Base-by-base conservation (phyloP, 1,284 basidiomycete species). In the Papiliotrema laurentii region DNA sequence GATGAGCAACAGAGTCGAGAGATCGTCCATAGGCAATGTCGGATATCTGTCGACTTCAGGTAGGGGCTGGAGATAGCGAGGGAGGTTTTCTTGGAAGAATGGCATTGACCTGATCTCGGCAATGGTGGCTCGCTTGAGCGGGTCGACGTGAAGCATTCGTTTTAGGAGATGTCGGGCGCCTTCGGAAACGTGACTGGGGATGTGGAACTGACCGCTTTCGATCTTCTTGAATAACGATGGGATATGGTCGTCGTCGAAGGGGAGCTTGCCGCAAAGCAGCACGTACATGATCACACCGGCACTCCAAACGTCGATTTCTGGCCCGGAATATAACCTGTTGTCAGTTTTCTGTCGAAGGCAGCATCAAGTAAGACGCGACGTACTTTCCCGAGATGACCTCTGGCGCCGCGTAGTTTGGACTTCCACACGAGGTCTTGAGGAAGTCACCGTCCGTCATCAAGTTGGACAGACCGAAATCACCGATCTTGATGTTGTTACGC, bases 301-400 rank as follows among this genome's bases (percentile, higher is more conserved):
- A 61, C 87, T 90, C 92, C 92, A 97, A n/a, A 96, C 90, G 63
- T 97, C 92, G 61, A 96, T 93, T 72, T 94, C 92, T 0, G 92
- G 91, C 0, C 92, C 92, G 1, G 89, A 90, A 68, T 97, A 97
- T 7, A 93, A 79, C 51, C 76, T 77, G 52, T 9, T 3, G 42
- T 46, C 19, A 60, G 47, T 24, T 30, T 22, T 26, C n/a, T 52
- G 36, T 34, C 34, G n/a, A 5, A 45, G 16, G 11, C 22, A 26
- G 9, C 2, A 22, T 14, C 26, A 34, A 19, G 24, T 9, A 27
- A 7, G 26, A 18, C n/a, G n/a, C 10, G 25, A 66, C 75, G 61
- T 53, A 76, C 51, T 88, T 88, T 14, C 91, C 91, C 21, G 85
- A 81, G 61, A 97, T 94, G 61, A 97, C 92, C 66, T 97, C 92